Conservation (phyloP, 2,329 filamentous ascomycete species). For the Penicillium sp. region DNA sequence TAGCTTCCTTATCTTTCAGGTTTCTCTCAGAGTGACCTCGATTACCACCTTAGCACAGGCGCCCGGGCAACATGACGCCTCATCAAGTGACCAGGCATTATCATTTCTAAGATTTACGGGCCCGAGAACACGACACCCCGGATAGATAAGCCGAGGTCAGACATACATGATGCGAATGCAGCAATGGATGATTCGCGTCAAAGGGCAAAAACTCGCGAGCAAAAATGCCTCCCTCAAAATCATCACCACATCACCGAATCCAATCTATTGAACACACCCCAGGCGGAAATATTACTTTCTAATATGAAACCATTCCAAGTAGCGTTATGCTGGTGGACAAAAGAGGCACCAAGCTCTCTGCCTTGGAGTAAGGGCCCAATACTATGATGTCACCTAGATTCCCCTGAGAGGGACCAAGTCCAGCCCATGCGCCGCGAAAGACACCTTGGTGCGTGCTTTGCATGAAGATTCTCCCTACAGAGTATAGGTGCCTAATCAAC, state of each 20-base stretch:
- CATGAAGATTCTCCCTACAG: neutral
- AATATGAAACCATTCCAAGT: conserved; percentile 10
- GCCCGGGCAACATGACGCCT: neutral
- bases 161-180: conserved; percentile 4
- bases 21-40: neutral
- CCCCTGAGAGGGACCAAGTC: conserved; percentile 1
- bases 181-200: neutral
- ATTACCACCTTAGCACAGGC: neutral
- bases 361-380: conserved; percentile 16
- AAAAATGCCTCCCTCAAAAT: neutral
- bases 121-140: neutral
- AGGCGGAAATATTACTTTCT: neutral
- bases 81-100: neutral
- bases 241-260: neutral
- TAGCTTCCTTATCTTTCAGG: neutral
- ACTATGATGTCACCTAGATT: conserved; percentile 17
- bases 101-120: neutral
- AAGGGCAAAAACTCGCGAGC: neutral
- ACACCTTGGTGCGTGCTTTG: conserved; percentile 2
- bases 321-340: conserved; percentile 11
- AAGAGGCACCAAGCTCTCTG: conserved; percentile 9
- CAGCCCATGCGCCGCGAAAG: conserved; percentile 1
- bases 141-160: neutral
- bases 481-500: neutral
- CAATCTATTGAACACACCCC: conserved; percentile 16